Evolutionary conservation across 345 rosid genomes (phyloP).

Genomic region (Firmiana major): DNA sequence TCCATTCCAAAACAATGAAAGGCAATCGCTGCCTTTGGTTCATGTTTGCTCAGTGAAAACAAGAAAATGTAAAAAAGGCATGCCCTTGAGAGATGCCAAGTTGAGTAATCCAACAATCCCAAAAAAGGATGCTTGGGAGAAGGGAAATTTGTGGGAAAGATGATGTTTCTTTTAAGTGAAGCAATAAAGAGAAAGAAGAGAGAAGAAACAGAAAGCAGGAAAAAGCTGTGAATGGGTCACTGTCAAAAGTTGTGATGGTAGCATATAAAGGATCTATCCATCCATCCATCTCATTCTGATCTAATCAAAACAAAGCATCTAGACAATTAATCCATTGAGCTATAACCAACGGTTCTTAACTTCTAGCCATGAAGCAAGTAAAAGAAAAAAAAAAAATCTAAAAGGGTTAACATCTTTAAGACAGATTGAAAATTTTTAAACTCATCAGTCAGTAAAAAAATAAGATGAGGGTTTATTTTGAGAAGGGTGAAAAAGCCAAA

Average conservation of each 20-base stretch:
- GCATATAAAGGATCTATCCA: constrained; percentile 29
- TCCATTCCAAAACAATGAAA: constrained; percentile 11
- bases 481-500: not conserved
- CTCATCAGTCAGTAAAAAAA: not conserved
- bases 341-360: not conserved
- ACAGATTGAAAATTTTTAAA: not conserved
- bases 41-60: not conserved
- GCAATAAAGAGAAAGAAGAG: constrained; percentile 26
- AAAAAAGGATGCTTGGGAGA: constrained; percentile 21
- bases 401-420: not conserved
- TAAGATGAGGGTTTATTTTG: not conserved
- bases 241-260: constrained; percentile 43
- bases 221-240: constrained; percentile 35
- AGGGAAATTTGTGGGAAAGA: constrained; percentile 17
- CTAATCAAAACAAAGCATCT: constrained; percentile 14
- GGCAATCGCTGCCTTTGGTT: not conserved
- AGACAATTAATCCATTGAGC: constrained; percentile 8
- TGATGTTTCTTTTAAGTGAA: constrained; percentile 43
- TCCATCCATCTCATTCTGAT: constrained; percentile 1
- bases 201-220: not conserved
- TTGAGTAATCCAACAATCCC: constrained; percentile 24
- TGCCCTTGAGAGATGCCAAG: constrained; percentile 24
- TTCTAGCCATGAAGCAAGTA: constrained; percentile 9
- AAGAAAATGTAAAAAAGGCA: constrained; percentile 11
- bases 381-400: not conserved